Evolutionary conservation across 306 rosid genomes (phyloP).

Genomic region (Sicyos edulis): DNA sequence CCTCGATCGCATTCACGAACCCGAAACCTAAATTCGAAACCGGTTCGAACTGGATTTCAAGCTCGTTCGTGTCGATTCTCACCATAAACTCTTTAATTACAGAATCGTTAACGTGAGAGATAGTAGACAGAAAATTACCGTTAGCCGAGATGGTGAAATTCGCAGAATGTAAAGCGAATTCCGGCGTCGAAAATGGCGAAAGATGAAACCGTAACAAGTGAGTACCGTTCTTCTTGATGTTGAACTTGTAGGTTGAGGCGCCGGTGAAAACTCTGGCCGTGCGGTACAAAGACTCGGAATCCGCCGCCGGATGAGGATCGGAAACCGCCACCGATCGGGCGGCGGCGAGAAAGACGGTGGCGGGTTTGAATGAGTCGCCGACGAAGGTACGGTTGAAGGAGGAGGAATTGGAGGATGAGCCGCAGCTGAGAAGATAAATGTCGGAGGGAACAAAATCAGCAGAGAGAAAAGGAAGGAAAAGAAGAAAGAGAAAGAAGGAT

Average conservation of each 20-base stretch:
- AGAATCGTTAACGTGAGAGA: conserved; percentile 29
- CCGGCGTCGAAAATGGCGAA: conserved; percentile 57
- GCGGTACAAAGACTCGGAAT: conserved; percentile 39
- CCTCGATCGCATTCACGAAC: conserved; percentile 66
- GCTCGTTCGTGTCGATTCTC: conserved; percentile 34
- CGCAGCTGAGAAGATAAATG: conserved; percentile 71
- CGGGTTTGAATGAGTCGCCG: conserved; percentile 42
- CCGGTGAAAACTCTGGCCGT: conserved; percentile 75
- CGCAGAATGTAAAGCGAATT: conserved; percentile 48
- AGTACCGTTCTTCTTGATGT: conserved; percentile 54
- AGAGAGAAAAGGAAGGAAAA: conserved; percentile 32
- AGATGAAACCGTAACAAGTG: conserved; percentile 85
- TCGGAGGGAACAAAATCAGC: conserved; percentile 62
- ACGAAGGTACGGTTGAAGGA: conserved; percentile 46
- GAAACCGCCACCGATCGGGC: conserved; percentile 42
- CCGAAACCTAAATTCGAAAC: conserved; percentile 44
- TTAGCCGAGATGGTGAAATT: conserved; percentile 51
- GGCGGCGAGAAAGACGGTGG: conserved; percentile 39
- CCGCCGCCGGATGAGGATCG: conserved; percentile 45
- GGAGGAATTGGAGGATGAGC: conserved; percentile 54
- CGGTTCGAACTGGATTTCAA: conserved; percentile 55
- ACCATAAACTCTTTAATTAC: conserved; percentile 54
- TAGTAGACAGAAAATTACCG: conserved; percentile 32
- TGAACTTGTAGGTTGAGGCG: conserved; percentile 50
- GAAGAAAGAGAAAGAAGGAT: conserved; percentile 27